Evolutionary conservation across 441 rosid species (phyloP), one percentile per base, ranked within the genome.

Genomic region (Arabidopsis lyrata): DNA sequence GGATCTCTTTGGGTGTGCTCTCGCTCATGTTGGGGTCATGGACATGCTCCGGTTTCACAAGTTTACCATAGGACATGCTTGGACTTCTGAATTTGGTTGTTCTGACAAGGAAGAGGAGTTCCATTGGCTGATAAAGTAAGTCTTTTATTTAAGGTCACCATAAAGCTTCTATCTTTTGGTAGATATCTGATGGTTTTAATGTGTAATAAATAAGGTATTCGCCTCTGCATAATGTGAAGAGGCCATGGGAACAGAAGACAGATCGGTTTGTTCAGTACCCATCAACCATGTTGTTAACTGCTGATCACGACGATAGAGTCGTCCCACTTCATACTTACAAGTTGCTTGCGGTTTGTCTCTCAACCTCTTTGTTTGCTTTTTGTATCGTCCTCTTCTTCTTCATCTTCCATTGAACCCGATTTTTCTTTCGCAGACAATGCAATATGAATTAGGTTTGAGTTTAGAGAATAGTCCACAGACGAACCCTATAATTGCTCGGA

Each of bases 11-110:
- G 97, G 99, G 27, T 95, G 98, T 83, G 99, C 98, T 82, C 78
- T 95, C 87, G 97, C 97, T 75, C 97, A 91, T 78, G 99, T 95
- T 47, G 99, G 99, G 29, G 99, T 95, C 48, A 93, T 95, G 99
- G 99, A 95, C 83, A 95, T 95, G 98, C 86, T 95, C 63, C 87
- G 98, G 53, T 95, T 95, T 79, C 99, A 93, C 88, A 90, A 87
- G 85, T 93, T 95, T 38, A 95, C 99, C 16, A 90, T 93, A 48
- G 96, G 98, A 68, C 98, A 95, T 86, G 92, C 96, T 32, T 92
- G 98, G 98, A 91, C 89, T 66, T 85, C 95, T 55, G 99, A 92
- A 72, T 95, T 34, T 63, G 98, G 99, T 57, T 92, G 98, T 47
- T 87, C 97, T 0, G 97, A 92, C 80, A 85, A 89, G 24, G 86